Conservation (phyloP, 1,139 yeast species). For the Hansenula lynferdii region DNA sequence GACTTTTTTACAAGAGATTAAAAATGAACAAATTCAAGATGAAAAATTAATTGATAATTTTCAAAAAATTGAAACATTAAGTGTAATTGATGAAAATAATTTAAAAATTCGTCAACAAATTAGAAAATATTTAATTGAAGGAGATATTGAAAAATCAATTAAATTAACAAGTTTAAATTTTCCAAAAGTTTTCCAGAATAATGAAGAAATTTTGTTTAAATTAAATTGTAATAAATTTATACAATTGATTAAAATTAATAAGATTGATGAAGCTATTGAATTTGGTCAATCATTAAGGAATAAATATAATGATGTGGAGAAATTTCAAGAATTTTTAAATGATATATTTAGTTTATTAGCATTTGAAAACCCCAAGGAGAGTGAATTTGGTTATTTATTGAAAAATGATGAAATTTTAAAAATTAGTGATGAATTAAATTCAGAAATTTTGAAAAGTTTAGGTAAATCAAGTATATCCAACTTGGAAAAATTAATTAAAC, state of each 20-base stretch:
- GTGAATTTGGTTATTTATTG: conserved; percentile 35
- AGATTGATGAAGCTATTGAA: conserved; percentile 34
- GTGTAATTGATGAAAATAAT: conserved; percentile 32
- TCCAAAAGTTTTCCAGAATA: conserved; percentile 38
- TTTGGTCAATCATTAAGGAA: conserved; percentile 44
- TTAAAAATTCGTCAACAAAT: conserved; percentile 48
- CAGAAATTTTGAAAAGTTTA: conserved; percentile 33
- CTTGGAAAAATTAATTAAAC: conserved; percentile 31
- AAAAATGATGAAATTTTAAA: conserved; percentile 30
- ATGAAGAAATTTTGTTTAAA: conserved; percentile 45
- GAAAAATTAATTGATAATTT: conserved; percentile 21
- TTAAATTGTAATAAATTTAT: conserved; percentile 48
- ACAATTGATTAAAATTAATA: conserved; percentile 30
- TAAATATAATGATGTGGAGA: conserved; percentile 28
- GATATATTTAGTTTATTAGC: conserved; percentile 48
- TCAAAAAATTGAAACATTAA: conserved; percentile 12
- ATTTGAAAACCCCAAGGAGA: conserved; percentile 38
- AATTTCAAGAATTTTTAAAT: conserved; percentile 30
- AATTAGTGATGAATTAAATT: conserved; percentile 38
- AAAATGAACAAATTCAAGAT: conserved; percentile 21
- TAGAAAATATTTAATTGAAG: conserved; percentile 38
- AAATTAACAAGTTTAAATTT: conserved; percentile 38
- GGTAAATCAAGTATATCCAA: conserved; percentile 33
- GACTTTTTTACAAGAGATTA: conserved; percentile 51
- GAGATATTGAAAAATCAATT: conserved; percentile 46